Conservation (phyloP, 2,329 filamentous ascomycete species). For the Scortechinia acanthostroma region DNA sequence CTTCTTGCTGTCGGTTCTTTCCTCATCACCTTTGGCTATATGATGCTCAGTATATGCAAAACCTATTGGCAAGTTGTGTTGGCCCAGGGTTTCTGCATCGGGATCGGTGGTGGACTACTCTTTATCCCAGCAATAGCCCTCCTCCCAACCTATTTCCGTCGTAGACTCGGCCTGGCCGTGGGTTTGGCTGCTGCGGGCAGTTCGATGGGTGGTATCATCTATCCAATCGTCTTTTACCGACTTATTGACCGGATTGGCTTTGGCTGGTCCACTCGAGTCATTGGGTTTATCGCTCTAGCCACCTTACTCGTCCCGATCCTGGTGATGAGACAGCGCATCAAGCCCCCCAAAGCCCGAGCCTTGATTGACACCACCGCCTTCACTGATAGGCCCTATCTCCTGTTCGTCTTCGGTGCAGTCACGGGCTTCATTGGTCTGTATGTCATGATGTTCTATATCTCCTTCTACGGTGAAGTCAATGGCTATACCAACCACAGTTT, state of each 20-base stretch:
- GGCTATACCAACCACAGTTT: conserved; percentile 15
- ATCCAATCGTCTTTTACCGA: conserved; percentile 19
- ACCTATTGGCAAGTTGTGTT: conserved; percentile 24
- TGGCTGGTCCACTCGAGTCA: conserved; percentile 5
- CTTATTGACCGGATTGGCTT: conserved; percentile 14
- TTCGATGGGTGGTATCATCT: conserved; percentile 21
- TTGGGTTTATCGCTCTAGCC: conserved; percentile 6
- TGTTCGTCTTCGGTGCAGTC: conserved; percentile 14
- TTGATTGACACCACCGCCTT: conserved; percentile 23
- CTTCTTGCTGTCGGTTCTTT: conserved; percentile 14
- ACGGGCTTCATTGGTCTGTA: conserved; percentile 23
- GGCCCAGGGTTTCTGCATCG: conserved; percentile 21
- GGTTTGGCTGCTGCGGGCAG: conserved; percentile 16
- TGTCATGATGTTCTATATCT: conserved; percentile 21
- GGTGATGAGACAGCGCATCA: conserved; percentile 15
- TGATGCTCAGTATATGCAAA: conserved; percentile 10
- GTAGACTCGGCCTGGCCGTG: conserved; percentile 16
- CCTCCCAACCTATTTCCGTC: conserved; percentile 22
- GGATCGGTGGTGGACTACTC: conserved; percentile 19
- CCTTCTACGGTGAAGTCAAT: conserved; percentile 16
- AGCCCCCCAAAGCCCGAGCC: conserved; percentile 16
- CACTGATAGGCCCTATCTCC: conserved; percentile 19
- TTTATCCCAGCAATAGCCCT: conserved; percentile 21
- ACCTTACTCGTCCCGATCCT: conserved; percentile 6
- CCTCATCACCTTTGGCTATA: conserved; percentile 19